Evolutionary conservation across 257 asterid species (phyloP), one percentile per base, ranked within the genome.

Genomic region (Orobanche coerulescens): DNA sequence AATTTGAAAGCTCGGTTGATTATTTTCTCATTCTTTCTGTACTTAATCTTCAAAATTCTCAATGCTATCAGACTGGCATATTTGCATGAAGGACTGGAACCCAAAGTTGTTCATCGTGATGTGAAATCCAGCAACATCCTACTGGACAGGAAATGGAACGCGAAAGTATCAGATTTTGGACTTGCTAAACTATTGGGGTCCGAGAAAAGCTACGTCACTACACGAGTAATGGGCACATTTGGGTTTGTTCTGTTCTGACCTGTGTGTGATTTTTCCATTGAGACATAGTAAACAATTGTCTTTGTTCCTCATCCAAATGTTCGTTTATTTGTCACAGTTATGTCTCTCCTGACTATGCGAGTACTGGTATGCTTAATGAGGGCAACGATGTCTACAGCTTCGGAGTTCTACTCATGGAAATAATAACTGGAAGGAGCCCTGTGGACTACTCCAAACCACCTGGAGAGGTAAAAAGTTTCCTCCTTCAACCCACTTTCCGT

Each of bases 151-250:
- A 86, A 83, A 66, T 89, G 97, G 99, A 84, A 80, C 49, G 51
- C 99, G 2, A 89, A 79, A 80, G 96, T 93, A 36, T 93, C 99
- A 22, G 99, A 93, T 69, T 89, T 93, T 60, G 99, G 99, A 64
- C 95, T 93, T 47, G 99, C 99, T 68, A 93, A 93, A 71, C 73
- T 93, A 23, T 56, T 93, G 64, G 96, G 86, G 63, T 61, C 97
- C 1, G 99, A 86, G 91, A 93, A 81, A 76, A 88, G 96, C 84
- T 82, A 75, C 1, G 99, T 89, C 66, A 93, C 96, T 50, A 93
- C 99, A 18, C 88, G 99, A 62, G 99, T 93, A 63, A 93, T 93
- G 99, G 99, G 99, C 64, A 93, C 99, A 46, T 93, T 93, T 66
- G 99, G 99, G 99, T 93, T 65, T 26, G 94, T 74, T 49, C 68